Percentiles rank a stretch among this genome's conserved stretches.
phyloP scores from a whole-genome alignment of 345 rosid genomes.

The Eucalyptus grandis region DNA sequence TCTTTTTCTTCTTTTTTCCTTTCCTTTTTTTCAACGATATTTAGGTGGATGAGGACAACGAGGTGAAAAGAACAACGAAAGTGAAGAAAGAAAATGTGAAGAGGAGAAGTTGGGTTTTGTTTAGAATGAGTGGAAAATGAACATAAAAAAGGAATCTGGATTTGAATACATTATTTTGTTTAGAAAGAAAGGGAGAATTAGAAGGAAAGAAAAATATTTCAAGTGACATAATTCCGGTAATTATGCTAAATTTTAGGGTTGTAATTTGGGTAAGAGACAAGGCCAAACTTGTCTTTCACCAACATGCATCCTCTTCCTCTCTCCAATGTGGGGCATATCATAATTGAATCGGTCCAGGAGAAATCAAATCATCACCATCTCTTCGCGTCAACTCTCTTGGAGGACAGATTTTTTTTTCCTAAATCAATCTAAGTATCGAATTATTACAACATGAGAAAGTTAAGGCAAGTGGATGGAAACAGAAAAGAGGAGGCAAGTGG shows the following conservation, averaged over 20 bases:
- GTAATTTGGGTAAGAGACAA: neutral
- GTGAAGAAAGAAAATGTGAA: neutral
- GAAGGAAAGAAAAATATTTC: neutral
- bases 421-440: neutral
- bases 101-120: neutral
- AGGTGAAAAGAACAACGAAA: neutral
- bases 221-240: neutral
- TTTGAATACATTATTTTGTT: neutral
- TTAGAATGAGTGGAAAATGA: neutral
- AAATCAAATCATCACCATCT: neutral
- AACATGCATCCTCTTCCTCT: neutral
- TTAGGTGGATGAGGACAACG: neutral
- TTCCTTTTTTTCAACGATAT: neutral
- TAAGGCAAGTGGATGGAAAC: neutral
- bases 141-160: neutral
- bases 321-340: neutral
- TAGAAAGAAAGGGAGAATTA: neutral
- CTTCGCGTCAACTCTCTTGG: neutral
- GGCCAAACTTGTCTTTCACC: neutral
- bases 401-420: neutral
- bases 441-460: neutral
- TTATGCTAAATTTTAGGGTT: neutral
- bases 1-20: rapidly evolving
- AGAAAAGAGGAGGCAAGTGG: neutral
- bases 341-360: neutral